A percentile compares a stretch with the other conserved stretches of the same genome.
Conservation (phyloP, 139 green algal genomes). For the Limnomonas spitsbergensis region DNA sequence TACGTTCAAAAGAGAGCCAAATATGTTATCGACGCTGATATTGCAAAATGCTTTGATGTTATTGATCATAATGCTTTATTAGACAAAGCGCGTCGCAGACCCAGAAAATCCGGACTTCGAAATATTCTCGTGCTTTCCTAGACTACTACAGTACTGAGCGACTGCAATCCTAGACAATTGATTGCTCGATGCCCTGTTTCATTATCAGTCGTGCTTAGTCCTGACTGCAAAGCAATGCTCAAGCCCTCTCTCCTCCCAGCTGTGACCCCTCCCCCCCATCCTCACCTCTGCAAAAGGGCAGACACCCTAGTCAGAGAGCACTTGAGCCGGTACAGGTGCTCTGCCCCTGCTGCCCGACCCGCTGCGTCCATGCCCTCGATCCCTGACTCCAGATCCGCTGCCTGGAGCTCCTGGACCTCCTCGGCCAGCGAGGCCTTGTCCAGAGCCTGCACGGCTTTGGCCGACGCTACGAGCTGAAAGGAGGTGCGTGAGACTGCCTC, state of each 20-base stretch:
- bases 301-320: background rate
- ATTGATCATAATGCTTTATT: background rate
- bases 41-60: background rate
- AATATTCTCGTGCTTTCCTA: no score
- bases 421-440: background rate
- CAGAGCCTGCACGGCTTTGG: background rate
- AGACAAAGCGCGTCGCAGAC: no score
- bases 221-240: no score
- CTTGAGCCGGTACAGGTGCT: background rate
- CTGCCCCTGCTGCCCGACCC: background rate
- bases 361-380: background rate
- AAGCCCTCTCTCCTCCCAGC: no score
- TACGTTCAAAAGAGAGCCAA: background rate
- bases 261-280: no score
- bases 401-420: background rate
- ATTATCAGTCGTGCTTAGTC: no score
- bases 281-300: background rate
- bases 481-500: background rate
- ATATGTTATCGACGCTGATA: background rate
- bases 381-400: background rate
- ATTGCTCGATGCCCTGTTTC: no score
- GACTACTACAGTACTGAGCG: no score
- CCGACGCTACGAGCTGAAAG: background rate
- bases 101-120: no score
- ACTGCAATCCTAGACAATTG: no score